A percentile compares a stretch with the other conserved stretches of the same genome.
Evolutionary conservation across 177 flowering plant species (phyloP).

Genomic region (Vitis hybrid): DNA sequence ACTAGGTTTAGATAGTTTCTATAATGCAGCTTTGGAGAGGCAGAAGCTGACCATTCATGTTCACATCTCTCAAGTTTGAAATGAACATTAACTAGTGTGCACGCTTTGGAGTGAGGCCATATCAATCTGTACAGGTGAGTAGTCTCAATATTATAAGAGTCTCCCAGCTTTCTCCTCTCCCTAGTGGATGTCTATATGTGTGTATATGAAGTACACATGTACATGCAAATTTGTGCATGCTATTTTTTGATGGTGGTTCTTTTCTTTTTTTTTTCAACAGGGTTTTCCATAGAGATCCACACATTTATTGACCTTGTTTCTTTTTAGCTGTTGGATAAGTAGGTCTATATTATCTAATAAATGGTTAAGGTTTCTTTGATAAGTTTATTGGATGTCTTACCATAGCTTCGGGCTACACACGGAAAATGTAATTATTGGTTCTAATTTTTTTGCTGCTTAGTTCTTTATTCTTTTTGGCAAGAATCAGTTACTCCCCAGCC

Average conservation of each 20-base stretch:
- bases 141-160: not conserved
- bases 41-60: not conserved
- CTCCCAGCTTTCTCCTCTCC: not conserved
- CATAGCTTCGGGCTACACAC: not conserved
- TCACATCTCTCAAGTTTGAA: conserved; percentile 1
- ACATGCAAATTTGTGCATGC: not conserved
- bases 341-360: not conserved
- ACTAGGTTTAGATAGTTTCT: conserved; percentile 14
- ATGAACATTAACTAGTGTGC: not conserved
- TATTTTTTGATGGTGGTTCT: no score
- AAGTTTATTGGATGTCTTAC: not conserved
- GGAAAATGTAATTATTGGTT: not conserved
- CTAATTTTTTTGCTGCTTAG: not conserved
- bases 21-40: conserved; percentile 15
- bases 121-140: conserved; percentile 12
- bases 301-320: not conserved
- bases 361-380: not conserved
- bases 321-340: not conserved
- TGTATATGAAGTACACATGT: not conserved
- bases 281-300: not conserved
- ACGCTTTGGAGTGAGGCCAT: conserved; percentile 5
- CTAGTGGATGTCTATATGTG: not conserved
- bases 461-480: not conserved
- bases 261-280: not conserved
- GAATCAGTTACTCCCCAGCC: not conserved